Conservation (phyloP, 2,329 filamentous ascomycete species). For the Zymoseptoria tritici region DNA sequence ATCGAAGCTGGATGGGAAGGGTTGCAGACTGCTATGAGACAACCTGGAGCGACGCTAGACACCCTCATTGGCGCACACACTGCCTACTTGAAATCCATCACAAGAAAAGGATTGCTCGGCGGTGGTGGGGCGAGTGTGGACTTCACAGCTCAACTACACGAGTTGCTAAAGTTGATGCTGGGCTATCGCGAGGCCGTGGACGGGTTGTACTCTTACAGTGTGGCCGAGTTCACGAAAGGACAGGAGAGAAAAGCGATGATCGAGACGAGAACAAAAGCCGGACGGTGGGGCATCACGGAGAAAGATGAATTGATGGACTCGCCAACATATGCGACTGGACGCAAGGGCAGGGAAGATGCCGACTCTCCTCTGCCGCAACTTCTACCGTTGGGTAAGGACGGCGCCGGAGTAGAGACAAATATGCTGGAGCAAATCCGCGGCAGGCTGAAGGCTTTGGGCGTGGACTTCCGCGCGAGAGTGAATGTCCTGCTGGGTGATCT, state of each 20-base stretch:
- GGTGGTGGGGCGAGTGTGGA: constrained; percentile 48
- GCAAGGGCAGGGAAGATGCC: constrained; percentile 19
- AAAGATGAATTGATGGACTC: constrained; percentile 36
- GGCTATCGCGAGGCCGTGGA: constrained; percentile 89
- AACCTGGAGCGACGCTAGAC: constrained; percentile 80
- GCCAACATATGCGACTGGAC: constrained; percentile 14
- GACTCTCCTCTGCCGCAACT: constrained; percentile 38
- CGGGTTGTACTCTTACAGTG: constrained; percentile 86
- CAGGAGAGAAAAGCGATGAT: constrained; percentile 74
- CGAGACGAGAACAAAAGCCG: constrained; percentile 57
- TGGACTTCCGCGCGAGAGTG: constrained; percentile 68
- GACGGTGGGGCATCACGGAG: constrained; percentile 57
- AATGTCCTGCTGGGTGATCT: constrained; percentile 82
- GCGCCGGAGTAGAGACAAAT: constrained; percentile 45
- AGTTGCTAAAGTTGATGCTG: constrained; percentile 89
- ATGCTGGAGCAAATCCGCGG: constrained; percentile 69
- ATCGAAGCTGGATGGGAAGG: constrained; percentile 95
- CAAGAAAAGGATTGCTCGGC: constrained; percentile 87
- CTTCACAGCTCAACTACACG: constrained; percentile 85
- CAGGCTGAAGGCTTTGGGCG: constrained; percentile 63
- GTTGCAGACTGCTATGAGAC: constrained; percentile 68
- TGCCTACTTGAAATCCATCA: constrained; percentile 86
- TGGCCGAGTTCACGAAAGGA: constrained; percentile 86
- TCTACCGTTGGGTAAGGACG: constrained; percentile 29
- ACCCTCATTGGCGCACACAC: constrained; percentile 90